These are phyloP conservation scores for Aegilops tauschii DNA, from an alignment of 176 grass and related monocot genomes.

Conservation along the genomic window DNA sequence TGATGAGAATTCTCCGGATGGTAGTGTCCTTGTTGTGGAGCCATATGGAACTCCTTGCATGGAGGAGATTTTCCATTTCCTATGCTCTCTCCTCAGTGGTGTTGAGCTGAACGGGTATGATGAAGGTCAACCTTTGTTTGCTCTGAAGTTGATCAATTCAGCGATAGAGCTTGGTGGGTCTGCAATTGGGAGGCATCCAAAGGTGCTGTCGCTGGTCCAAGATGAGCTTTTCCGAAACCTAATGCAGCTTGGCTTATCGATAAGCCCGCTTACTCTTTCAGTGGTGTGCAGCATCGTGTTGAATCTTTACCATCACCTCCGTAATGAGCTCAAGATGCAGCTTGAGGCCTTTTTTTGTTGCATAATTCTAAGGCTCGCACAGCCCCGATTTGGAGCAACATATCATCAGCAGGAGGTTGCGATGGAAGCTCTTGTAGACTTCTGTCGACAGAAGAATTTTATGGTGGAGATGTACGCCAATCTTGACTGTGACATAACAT, in stretches of 20 bases:
- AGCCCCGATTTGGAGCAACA: slow-evolving; percentile 80
- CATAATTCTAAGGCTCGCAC: slow-evolving; percentile 88
- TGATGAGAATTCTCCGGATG: slow-evolving; percentile 52
- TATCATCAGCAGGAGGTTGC: slow-evolving; percentile 95
- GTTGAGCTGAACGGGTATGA: slow-evolving; percentile 78
- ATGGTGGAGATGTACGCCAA: slow-evolving; percentile 99
- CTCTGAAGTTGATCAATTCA: slow-evolving; percentile 83
- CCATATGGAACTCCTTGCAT: slow-evolving; percentile 93
- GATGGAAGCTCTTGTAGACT: slow-evolving; percentile 96
- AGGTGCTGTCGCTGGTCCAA: slow-evolving; percentile 72
- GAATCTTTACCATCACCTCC: slow-evolving; percentile 95
- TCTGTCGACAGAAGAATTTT: slow-evolving; percentile 82
- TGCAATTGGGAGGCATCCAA: slow-evolving; percentile 67
- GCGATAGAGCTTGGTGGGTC: slow-evolving; percentile 90
- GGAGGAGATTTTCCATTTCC: slow-evolving; percentile 96
- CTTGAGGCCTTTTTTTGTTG: slow-evolving; percentile 96
- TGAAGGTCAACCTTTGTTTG: slow-evolving; percentile 91
- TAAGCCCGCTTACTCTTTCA: slow-evolving; percentile 86
- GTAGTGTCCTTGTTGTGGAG: slow-evolving; percentile 42
- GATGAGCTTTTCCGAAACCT: slow-evolving; percentile 93
- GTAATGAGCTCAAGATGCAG: slow-evolving; percentile 90
- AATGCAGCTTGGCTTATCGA: slow-evolving; percentile 91
- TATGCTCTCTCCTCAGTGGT: slow-evolving; percentile 84
- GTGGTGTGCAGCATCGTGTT: slow-evolving; percentile 89
- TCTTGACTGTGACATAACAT: slow-evolving; percentile 95